Evolutionary conservation across 495 filamentous ascomycete species (phyloP).

Genomic region (Daldinia bambusicola): DNA sequence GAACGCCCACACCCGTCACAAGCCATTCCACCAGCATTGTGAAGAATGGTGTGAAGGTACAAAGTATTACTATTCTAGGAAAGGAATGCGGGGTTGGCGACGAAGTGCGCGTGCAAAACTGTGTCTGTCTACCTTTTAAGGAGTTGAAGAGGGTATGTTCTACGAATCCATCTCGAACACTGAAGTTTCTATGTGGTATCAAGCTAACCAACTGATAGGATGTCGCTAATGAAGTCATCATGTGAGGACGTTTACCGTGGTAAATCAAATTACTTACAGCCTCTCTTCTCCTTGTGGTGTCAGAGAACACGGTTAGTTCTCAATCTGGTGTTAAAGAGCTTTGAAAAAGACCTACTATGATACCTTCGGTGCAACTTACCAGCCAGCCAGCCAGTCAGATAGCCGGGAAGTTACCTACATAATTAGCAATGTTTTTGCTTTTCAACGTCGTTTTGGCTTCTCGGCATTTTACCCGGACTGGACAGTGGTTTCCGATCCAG

Average conservation of each 20-base stretch:
- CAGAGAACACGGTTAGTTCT: slow-evolving; percentile 6
- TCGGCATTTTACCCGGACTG: neutral
- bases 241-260: slow-evolving; percentile 64
- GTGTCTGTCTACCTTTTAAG: slow-evolving; percentile 97
- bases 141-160: slow-evolving; percentile 93
- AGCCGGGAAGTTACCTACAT: slow-evolving; percentile 32
- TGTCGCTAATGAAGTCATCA: slow-evolving; percentile 95
- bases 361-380: slow-evolving; percentile 33
- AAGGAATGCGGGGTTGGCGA: slow-evolving; percentile 96
- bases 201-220: slow-evolving; percentile 67
- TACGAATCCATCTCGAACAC: neutral
- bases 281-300: slow-evolving; percentile 28
- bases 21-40: slow-evolving; percentile 95
- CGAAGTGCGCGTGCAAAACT: slow-evolving; percentile 97
- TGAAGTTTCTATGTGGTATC: neutral
- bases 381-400: slow-evolving; percentile 31
- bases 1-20: slow-evolving; percentile 86
- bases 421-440: slow-evolving; percentile 27
- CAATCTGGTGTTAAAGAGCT: slow-evolving; percentile 34
- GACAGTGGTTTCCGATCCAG: neutral
- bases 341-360: slow-evolving; percentile 25
- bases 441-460: neutral
- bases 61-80: slow-evolving; percentile 97
- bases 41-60: slow-evolving; percentile 97
- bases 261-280: slow-evolving; percentile 18